phyloP scores from a whole-genome alignment of 2,329 filamentous ascomycete genomes.

The Fusarium devonianum region DNA sequence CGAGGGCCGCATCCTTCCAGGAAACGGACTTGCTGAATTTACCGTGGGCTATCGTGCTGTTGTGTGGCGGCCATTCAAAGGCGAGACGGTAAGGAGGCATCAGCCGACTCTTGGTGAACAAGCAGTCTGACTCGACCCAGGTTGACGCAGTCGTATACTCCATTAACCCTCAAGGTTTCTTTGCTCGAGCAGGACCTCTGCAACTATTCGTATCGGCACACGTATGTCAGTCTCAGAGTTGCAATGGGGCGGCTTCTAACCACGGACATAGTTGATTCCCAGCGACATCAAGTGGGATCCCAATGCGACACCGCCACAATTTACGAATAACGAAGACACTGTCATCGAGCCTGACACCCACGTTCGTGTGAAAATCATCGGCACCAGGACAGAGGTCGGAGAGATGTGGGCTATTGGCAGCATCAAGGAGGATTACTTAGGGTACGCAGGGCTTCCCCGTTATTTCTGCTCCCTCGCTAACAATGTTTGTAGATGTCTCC shows the following conservation, averaged over 20 bases:
- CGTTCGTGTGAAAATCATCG: slow-evolving; percentile 92
- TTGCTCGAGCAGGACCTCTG: slow-evolving; percentile 80
- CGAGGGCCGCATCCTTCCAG: slow-evolving; percentile 89
- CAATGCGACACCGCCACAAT: slow-evolving; percentile 95
- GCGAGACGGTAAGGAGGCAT: slow-evolving; percentile 80
- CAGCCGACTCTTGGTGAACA: slow-evolving; percentile 23
- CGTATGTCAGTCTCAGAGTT: slow-evolving; percentile 60
- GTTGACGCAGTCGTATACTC: slow-evolving; percentile 93
- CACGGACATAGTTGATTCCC: slow-evolving; percentile 76
- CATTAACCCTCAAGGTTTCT: slow-evolving; percentile 92
- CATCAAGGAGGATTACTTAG: slow-evolving; percentile 85
- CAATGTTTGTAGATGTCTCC: slow-evolving; percentile 39
- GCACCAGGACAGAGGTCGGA: slow-evolving; percentile 90
- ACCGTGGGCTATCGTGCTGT: slow-evolving; percentile 95
- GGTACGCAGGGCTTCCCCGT: slow-evolving; percentile 52
- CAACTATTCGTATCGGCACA: slow-evolving; percentile 82
- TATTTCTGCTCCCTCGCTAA: slow-evolving; percentile 20
- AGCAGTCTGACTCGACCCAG: slow-evolving; percentile 57
- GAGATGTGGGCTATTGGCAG: slow-evolving; percentile 97
- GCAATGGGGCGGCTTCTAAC: slow-evolving; percentile 17
- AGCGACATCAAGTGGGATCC: slow-evolving; percentile 92
- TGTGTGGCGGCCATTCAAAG: slow-evolving; percentile 97
- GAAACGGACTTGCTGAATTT: slow-evolving; percentile 91
- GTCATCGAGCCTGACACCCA: slow-evolving; percentile 94
- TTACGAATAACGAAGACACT: slow-evolving; percentile 92